Evolutionary conservation across 176 grass and related monocot genomes (phyloP).

Genomic region (Coix lacrymajobi): DNA sequence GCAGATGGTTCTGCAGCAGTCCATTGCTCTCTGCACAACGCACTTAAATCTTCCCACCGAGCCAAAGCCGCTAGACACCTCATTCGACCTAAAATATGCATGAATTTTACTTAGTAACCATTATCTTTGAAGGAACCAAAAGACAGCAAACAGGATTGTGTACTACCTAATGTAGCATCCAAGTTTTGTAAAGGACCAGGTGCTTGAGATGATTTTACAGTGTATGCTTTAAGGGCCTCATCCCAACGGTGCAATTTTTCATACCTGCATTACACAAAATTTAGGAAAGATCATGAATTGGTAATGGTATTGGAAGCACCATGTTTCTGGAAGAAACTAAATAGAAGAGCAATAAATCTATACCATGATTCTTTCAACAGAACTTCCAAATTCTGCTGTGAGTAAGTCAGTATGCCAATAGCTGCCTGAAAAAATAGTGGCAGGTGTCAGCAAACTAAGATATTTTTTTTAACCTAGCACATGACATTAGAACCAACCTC

Average conservation of each 20-base stretch:
- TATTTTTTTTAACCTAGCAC: slow-evolving; percentile 10
- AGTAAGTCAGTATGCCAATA: slow-evolving; percentile 95
- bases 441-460: neutral
- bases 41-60: slow-evolving; percentile 88
- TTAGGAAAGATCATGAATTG: slow-evolving; percentile 4
- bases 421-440: slow-evolving; percentile 64
- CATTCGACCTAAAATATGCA: slow-evolving; percentile 71
- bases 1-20: slow-evolving; percentile 88
- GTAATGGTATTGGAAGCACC: neutral
- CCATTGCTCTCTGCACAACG: slow-evolving; percentile 95
- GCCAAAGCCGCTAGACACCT: slow-evolving; percentile 92
- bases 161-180: slow-evolving; percentile 78
- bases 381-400: slow-evolving; percentile 83
- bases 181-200: slow-evolving; percentile 78
- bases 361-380: slow-evolving; percentile 99
- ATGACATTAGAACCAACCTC: slow-evolving; percentile 59
- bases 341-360: slow-evolving; percentile 11
- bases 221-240: slow-evolving; percentile 94
- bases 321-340: neutral
- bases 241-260: slow-evolving; percentile 98
- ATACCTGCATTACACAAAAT: slow-evolving; percentile 59
- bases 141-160: neutral
- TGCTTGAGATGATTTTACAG: slow-evolving; percentile 73
- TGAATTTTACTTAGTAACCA: slow-evolving; percentile 22
- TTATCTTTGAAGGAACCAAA: neutral